Percentiles rank a stretch among this genome's conserved stretches.
Conservation (phyloP, 2,329 filamentous ascomycete genomes). For the Lachnum nothofagi region DNA sequence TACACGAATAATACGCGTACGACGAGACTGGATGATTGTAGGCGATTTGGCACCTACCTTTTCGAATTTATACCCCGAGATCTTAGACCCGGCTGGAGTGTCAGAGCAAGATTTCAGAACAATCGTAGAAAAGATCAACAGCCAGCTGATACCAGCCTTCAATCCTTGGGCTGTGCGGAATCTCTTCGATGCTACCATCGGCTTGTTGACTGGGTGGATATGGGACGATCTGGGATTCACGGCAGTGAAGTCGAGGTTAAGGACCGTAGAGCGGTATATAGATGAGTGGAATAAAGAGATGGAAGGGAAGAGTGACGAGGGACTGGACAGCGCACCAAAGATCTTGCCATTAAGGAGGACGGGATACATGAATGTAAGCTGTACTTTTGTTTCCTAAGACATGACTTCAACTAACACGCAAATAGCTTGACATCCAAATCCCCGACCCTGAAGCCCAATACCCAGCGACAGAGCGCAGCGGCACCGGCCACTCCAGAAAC, state of each 20-base stretch:
- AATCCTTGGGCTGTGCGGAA: conserved; percentile 73
- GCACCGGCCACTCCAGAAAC: conserved; percentile 11
- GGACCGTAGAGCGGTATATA: conserved; percentile 71
- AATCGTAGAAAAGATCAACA: conserved; percentile 77
- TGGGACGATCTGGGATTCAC: conserved; percentile 88
- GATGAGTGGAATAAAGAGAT: conserved; percentile 78
- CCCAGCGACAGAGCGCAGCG: conserved; percentile 15
- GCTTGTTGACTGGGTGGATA: conserved; percentile 82
- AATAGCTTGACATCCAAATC: conserved; percentile 72
- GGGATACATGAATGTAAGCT: conserved; percentile 75
- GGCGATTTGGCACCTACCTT: conserved; percentile 91
- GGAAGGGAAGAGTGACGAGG: conserved; percentile 52
- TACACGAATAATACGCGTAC: conserved; percentile 87
- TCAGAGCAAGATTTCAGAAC: conserved; percentile 80
- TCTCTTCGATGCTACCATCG: conserved; percentile 72
- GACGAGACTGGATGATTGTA: conserved; percentile 82
- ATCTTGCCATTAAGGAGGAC: conserved; percentile 76
- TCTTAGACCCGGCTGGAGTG: conserved; percentile 77
- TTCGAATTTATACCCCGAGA: conserved; percentile 92
- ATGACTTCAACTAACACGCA: conserved; percentile 22
- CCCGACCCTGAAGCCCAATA: conserved; percentile 66
- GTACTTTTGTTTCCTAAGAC: neutral
- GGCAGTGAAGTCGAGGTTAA: conserved; percentile 66
- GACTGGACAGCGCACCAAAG: conserved; percentile 54
- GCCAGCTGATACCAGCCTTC: conserved; percentile 70